Evolutionary conservation across 2,329 filamentous ascomycete genomes (phyloP).

Genomic region (Tolypocladium paradoxum): DNA sequence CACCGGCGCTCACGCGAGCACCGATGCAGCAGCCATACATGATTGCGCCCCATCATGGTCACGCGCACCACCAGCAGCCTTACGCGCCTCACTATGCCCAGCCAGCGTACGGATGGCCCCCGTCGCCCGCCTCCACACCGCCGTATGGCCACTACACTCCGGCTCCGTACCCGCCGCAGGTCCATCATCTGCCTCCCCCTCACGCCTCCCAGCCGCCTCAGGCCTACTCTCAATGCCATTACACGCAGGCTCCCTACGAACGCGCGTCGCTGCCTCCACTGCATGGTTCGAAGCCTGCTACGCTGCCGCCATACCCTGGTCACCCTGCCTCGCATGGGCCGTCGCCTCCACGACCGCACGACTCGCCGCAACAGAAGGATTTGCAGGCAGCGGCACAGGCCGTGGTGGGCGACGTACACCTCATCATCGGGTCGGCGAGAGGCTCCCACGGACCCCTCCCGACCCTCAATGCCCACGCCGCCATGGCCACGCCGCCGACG

Average conservation of each 20-base stretch:
- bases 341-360: constrained; percentile 23
- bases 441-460: constrained; percentile 34
- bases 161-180: constrained; percentile 22
- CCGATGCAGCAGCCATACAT: constrained; percentile 45
- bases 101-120: constrained; percentile 40
- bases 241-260: constrained; percentile 17
- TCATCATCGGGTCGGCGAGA: constrained; percentile 21
- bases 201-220: constrained; percentile 16
- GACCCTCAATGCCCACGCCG: constrained; percentile 22
- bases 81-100: constrained; percentile 31
- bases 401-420: constrained; percentile 27
- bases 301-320: constrained; percentile 19
- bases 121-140: constrained; percentile 44
- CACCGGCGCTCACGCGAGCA: constrained; percentile 69
- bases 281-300: constrained; percentile 18
- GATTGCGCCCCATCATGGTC: constrained; percentile 21
- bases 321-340: constrained; percentile 20
- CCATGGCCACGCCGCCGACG: constrained; percentile 31
- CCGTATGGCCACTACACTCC: constrained; percentile 37
- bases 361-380: constrained; percentile 33
- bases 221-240: constrained; percentile 17
- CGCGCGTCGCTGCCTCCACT: constrained; percentile 26
- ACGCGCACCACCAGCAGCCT: constrained; percentile 16
- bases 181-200: constrained; percentile 17
- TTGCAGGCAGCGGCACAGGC: constrained; percentile 33